These are phyloP conservation scores for Luvunga scandens DNA, from an alignment of 345 rosid genomes.

Conservation along the genomic window DNA sequence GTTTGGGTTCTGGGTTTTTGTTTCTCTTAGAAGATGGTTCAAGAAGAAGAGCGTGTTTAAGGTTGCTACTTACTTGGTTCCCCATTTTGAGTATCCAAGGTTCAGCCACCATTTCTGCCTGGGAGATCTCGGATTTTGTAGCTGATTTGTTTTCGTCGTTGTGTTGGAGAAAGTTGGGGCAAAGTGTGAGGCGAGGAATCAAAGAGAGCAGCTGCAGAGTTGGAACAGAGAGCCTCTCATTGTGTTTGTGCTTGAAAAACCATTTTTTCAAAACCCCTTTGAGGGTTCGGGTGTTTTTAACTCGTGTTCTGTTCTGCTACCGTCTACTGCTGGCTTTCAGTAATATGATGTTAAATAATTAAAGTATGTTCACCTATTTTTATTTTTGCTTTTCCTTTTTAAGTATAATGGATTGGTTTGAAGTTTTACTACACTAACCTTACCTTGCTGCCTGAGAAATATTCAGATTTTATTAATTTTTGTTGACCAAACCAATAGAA, in stretches of 20 bases:
- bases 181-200: conserved; percentile 3
- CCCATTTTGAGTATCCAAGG: conserved; percentile 95
- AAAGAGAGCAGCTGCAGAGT: neutral
- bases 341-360: neutral
- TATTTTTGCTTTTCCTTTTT: too few relatives aligned
- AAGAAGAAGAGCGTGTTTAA: conserved; percentile 74
- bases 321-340: neutral
- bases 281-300: conserved; percentile 4
- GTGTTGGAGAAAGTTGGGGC: conserved; percentile 11
- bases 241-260: conserved; percentile 3
- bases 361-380: neutral
- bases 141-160: neutral
- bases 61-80: conserved; percentile 90
- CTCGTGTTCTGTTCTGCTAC: too few relatives aligned
- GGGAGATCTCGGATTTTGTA: neutral
- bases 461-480: too few relatives aligned
- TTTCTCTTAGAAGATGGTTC: conserved; percentile 44
- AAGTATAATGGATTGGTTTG: neutral
- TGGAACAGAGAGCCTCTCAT: conserved; percentile 4
- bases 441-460: too few relatives aligned
- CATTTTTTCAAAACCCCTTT: neutral
- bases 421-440: neutral
- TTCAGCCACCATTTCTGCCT: conserved; percentile 79
- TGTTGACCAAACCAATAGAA: too few relatives aligned
- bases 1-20: conserved; percentile 39